Conservation (phyloP, 1,284 basidiomycete genomes). For the Trichosporon sp. region DNA sequence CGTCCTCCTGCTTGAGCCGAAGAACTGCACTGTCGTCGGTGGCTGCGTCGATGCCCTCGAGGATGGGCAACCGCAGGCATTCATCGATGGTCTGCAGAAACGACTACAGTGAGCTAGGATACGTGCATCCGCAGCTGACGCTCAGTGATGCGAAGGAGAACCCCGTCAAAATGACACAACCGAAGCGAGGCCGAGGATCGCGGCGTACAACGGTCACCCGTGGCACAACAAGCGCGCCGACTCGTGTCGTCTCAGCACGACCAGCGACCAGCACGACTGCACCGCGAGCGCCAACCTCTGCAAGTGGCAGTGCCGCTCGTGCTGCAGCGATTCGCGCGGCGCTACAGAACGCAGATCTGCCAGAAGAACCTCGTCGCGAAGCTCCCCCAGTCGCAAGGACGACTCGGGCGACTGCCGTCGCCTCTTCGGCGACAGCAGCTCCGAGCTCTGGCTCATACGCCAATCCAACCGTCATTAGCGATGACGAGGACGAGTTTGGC, state of each 20-base stretch:
- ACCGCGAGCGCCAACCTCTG: slow-evolving; percentile 4
- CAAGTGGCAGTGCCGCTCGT: slow-evolving; percentile 9
- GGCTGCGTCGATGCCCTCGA: slow-evolving; percentile 38
- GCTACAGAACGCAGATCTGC: background rate
- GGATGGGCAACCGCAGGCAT: slow-evolving; percentile 28
- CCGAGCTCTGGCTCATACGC: background rate
- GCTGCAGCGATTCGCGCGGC: slow-evolving; percentile 16
- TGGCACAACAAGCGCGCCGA: background rate
- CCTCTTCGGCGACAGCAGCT: background rate
- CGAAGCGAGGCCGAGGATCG: background rate
- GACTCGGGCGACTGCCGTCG: background rate
- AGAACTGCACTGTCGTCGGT: slow-evolving; percentile 35
- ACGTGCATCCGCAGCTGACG: slow-evolving; percentile 3
- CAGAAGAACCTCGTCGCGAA: background rate
- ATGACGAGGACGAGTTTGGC: slow-evolving; percentile 8
- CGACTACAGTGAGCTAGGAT: slow-evolving; percentile 21
- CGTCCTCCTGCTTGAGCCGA: slow-evolving; percentile 35
- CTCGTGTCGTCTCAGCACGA: background rate
- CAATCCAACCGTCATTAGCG: background rate
- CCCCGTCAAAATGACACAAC: background rate
- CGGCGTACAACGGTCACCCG: background rate
- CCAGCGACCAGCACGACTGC: background rate
- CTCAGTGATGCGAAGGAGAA: slow-evolving; percentile 18
- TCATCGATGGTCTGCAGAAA: slow-evolving; percentile 24
- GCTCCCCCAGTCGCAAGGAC: background rate